Percentiles rank a stretch among this genome's conserved stretches.
These are phyloP conservation scores for Tuber calosporum DNA, from an alignment of 495 filamentous ascomycete species.

Conservation along the genomic window DNA sequence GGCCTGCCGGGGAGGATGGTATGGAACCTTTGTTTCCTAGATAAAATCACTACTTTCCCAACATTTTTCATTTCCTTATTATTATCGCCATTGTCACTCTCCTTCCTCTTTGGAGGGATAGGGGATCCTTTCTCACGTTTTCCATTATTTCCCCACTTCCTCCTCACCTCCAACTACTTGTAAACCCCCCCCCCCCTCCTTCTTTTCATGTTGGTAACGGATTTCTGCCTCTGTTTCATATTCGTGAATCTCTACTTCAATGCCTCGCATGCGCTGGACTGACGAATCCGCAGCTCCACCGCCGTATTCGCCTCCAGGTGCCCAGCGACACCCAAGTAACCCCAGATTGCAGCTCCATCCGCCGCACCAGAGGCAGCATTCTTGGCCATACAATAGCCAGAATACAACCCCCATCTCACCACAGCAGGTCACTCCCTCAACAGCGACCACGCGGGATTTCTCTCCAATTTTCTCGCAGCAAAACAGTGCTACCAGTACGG, in stretches of 20 bases:
- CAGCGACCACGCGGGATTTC: slow-evolving; percentile 25
- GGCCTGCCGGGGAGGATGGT: slow-evolving; percentile 34
- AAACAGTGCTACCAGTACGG: slow-evolving; percentile 23
- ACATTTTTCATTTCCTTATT: slow-evolving; percentile 4
- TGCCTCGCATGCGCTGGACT: slow-evolving; percentile 17
- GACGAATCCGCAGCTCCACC: slow-evolving; percentile 31
- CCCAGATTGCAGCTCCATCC: slow-evolving; percentile 33
- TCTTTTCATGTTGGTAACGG: not conserved
- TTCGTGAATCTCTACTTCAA: slow-evolving; percentile 16
- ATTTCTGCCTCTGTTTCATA: slow-evolving; percentile 10
- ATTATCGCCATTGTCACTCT: slow-evolving; percentile 11
- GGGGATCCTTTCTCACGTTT: slow-evolving; percentile 7
- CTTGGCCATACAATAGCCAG: slow-evolving; percentile 32
- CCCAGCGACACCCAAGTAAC: slow-evolving; percentile 28
- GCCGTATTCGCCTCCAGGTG: slow-evolving; percentile 35
- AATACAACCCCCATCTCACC: slow-evolving; percentile 33
- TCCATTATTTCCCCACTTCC: slow-evolving; percentile 12
- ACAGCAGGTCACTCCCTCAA: slow-evolving; percentile 34
- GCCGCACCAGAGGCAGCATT: slow-evolving; percentile 32
- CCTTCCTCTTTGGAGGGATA: slow-evolving; percentile 3
- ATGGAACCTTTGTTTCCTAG: slow-evolving; percentile 34
- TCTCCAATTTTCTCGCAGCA: slow-evolving; percentile 34
- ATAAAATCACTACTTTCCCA: slow-evolving; percentile 13
- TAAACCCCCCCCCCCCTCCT: not conserved
- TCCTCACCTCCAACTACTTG: not conserved